Base-by-base conservation (phyloP, 164 flowering plant genomes). In the Umbilicus rupestris region DNA sequence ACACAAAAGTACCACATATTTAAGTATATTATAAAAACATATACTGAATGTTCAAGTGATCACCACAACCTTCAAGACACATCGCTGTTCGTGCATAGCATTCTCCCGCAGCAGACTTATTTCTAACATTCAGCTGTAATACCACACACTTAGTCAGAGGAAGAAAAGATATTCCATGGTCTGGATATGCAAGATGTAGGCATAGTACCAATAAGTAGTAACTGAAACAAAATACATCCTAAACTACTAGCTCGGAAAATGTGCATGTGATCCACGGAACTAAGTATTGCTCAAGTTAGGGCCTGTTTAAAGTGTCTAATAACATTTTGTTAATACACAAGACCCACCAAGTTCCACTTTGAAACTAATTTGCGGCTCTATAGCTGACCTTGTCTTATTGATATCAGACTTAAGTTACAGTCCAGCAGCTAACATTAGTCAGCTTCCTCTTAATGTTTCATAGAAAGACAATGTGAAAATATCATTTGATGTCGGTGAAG, bases 21-120 rank as follows among this genome's bases (percentile, higher is more conserved):
- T 24, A 28, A 26, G 35, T 58, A 28, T 58, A 28, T 17, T 16
- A 50, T n/a, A 50, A 47, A 45, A 45, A 68, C n/a, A n/a, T n/a
- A n/a, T n/a, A n/a, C n/a, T n/a, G n/a, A n/a, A n/a, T n/a, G 65
- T 55, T 24, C 20, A 58, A 65, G 11, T 55, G 33, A 55, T 28
- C 31, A 29, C 60, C 58, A 65, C 55, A 65, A 93, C 99, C 99
- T 90, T 95, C 99, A 67, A 95, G 80, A 80, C 97, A 90, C 70
- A 87, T 71, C 78, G 88, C 97, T 64, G 99, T 95, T 59, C 96
- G 64, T 33, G 77, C 70, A 69, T 83, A 88, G 81, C 99, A 95
- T 71, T 95, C 97, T 73, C 80, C 85, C 62, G 99, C 94, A 52
- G 99, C 99, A 75, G 94, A 95, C 79, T 88, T 95, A 75, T 95